Conservation (phyloP, 495 filamentous ascomycete genomes). For the Mytilinidion resinicola region DNA sequence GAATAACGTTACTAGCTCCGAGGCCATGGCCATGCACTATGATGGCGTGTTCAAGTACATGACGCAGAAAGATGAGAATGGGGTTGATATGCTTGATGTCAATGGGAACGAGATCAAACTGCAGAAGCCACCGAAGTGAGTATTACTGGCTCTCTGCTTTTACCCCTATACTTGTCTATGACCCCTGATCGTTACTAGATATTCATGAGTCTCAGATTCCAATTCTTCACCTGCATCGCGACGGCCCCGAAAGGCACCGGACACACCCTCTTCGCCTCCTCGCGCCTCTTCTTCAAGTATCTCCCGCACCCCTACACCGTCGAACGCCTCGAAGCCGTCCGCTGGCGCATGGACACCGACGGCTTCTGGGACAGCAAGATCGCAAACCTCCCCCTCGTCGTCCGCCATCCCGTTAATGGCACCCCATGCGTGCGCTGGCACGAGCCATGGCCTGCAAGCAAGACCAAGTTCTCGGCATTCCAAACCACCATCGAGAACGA, state of each 20-base stretch:
- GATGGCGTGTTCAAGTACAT: slow-evolving; percentile 51
- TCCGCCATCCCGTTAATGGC: slow-evolving; percentile 41
- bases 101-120: slow-evolving; percentile 4
- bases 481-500: slow-evolving; percentile 44
- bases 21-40: slow-evolving; percentile 53
- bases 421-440: slow-evolving; percentile 49
- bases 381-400: slow-evolving; percentile 42
- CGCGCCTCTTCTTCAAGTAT: slow-evolving; percentile 46
- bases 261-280: slow-evolving; percentile 48
- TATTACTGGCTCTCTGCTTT: too few relatives aligned
- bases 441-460: slow-evolving; percentile 46
- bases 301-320: slow-evolving; percentile 39
- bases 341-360: slow-evolving; percentile 40
- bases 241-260: slow-evolving; percentile 44
- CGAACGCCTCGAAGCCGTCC: slow-evolving; percentile 37
- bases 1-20: slow-evolving; percentile 46
- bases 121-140: slow-evolving; percentile 36
- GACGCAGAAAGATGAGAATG: slow-evolving; percentile 34
- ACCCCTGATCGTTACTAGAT: too few relatives aligned
- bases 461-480: slow-evolving; percentile 45
- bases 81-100: slow-evolving; percentile 25
- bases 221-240: slow-evolving; percentile 47
- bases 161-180: too few relatives aligned
- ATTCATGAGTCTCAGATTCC: slow-evolving; percentile 7
- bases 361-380: slow-evolving; percentile 41